phyloP scores from a whole-genome alignment of 352 stramenopile species.

The Phytophthora podocarpi region DNA sequence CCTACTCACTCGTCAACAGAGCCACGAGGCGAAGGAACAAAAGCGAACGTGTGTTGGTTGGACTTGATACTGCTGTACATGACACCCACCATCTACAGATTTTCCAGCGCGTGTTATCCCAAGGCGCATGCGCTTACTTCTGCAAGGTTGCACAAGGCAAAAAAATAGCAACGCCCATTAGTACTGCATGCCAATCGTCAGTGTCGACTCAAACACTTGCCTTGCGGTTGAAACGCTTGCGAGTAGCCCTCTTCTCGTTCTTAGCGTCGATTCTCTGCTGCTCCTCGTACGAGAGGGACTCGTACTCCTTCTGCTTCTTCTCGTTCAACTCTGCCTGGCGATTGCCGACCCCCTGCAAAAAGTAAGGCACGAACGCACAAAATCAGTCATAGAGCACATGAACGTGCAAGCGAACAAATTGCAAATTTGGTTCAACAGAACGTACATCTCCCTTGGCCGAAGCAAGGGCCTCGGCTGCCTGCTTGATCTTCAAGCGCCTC shows the following conservation, averaged over 20 bases:
- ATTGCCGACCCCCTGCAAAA: conserved; percentile 48
- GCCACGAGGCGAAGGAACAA: too few species aligned
- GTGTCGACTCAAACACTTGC: conserved; percentile 18
- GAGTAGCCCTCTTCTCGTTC: conserved; percentile 71
- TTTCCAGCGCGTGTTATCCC: background rate
- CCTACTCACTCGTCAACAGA: too few species aligned
- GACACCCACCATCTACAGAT: too few species aligned
- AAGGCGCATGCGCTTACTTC: conserved; percentile 20
- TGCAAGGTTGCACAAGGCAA: conserved; percentile 2
- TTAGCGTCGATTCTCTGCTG: conserved; percentile 79
- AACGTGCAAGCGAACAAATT: background rate
- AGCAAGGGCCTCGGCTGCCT: conserved; percentile 43
- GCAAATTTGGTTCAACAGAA: background rate
- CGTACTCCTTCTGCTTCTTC: conserved; percentile 84
- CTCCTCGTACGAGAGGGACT: conserved; percentile 79
- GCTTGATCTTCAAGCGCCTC: conserved; percentile 71
- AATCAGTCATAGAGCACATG: background rate
- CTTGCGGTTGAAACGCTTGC: conserved; percentile 76
- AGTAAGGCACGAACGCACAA: background rate
- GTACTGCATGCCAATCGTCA: background rate
- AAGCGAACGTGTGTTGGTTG: too few species aligned
- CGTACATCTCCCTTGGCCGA: conserved; percentile 39
- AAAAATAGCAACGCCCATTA: conserved; percentile 1
- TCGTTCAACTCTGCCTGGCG: conserved; percentile 62
- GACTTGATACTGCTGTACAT: too few species aligned